Conservation (phyloP, 2,329 filamentous ascomycete species). For the Ambrosiella xylebori region DNA sequence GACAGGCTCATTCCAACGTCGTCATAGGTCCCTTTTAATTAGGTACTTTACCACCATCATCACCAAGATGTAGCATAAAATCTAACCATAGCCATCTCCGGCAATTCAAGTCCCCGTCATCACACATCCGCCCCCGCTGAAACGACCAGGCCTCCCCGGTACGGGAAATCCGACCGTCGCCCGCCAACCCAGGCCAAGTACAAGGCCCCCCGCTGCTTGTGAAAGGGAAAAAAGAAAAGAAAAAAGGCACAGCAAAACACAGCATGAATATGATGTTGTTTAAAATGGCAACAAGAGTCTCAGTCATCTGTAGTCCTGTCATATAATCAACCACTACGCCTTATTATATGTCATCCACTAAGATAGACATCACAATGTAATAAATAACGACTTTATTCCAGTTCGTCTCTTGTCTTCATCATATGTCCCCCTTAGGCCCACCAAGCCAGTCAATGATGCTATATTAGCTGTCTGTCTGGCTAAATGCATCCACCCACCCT, state of each 20-base stretch:
- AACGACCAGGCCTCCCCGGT: background rate
- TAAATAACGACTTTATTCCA: background rate
- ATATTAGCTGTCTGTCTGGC: too few relatives aligned
- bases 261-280: background rate
- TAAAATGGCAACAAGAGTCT: background rate
- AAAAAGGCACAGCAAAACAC: background rate
- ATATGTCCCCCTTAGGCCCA: background rate
- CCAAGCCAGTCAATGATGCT: background rate
- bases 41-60: too few relatives aligned
- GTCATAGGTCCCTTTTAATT: too few relatives aligned
- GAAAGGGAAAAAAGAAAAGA: too few relatives aligned
- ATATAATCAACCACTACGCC: background rate
- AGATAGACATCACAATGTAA: background rate
- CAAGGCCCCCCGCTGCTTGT: too few relatives aligned
- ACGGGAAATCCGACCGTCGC: background rate
- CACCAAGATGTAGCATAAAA: too few relatives aligned
- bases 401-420: background rate
- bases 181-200: too few relatives aligned
- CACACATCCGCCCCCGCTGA: background rate
- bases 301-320: background rate
- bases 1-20: too few relatives aligned
- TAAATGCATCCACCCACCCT: background rate
- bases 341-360: background rate
- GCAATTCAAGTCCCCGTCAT: background rate
- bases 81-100: too few relatives aligned